Evolutionary conservation across 2,329 filamentous ascomycete genomes (phyloP).

Genomic region (Metarhizium anisopliae): DNA sequence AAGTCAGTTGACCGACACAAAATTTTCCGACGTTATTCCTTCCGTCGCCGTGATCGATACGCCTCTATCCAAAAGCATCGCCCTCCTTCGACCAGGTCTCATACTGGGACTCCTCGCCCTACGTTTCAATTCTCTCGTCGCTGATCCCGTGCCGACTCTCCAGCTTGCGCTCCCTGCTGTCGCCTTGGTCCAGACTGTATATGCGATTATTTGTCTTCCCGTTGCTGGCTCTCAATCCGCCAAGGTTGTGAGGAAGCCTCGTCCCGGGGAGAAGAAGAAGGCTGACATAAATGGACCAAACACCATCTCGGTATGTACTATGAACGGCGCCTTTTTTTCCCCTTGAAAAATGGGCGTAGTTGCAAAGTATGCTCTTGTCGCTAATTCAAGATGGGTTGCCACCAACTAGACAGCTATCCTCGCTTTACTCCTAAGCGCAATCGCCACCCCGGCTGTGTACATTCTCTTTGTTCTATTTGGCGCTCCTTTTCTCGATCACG

Average conservation of each 20-base stretch:
- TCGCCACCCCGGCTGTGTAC: conserved; percentile 58
- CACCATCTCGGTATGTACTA: conserved; percentile 34
- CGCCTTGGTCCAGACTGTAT: conserved; percentile 53
- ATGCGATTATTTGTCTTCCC: conserved; percentile 55
- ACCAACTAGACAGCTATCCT: conserved; percentile 32
- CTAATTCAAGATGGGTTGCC: not conserved
- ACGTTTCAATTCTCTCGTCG: conserved; percentile 59
- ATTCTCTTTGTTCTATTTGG: conserved; percentile 76
- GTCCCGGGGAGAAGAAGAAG: conserved; percentile 48
- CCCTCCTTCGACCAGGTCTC: conserved; percentile 58
- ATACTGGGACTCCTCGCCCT: conserved; percentile 55
- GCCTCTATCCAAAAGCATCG: conserved; percentile 38
- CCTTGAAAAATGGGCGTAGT: not conserved
- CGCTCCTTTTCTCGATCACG: conserved; percentile 77
- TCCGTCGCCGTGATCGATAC: conserved; percentile 29
- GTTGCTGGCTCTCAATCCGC: conserved; percentile 39
- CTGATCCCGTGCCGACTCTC: conserved; percentile 59
- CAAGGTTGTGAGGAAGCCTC: conserved; percentile 37
- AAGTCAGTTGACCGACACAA: conserved; percentile 17
- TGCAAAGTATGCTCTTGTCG: not conserved
- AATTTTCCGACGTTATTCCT: conserved; percentile 17
- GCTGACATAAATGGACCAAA: conserved; percentile 33
- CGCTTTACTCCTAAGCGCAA: conserved; percentile 50
- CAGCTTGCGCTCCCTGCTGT: conserved; percentile 52
- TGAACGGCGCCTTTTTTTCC: not conserved